Base-by-base conservation (phyloP, 768 basidiomycete genomes). In the Hydnomerulius pinastri region DNA sequence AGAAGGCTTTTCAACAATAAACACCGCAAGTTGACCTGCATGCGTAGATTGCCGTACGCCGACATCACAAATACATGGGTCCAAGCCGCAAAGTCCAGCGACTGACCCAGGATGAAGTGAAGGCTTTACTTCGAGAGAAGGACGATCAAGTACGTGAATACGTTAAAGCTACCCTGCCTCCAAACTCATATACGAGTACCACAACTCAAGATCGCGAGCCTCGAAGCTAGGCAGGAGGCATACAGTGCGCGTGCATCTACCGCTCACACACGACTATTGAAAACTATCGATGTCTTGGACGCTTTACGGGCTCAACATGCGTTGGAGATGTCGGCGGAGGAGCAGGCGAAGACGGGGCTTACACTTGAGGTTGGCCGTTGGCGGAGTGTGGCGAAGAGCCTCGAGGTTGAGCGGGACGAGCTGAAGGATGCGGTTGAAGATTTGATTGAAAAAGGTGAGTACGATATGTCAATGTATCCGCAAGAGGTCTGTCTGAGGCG, bases 391-490 rank as follows among this genome's bases (percentile, higher is more conserved):
- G 66, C 74, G 4, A 66, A 61, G 28, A 54, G 53, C 2, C 62
- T 70, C 5, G 77, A 83, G 61, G 57, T 61, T 2, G 81, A 85
- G 55, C 69, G 65, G 48, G 79, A 84, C 58, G 78, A 82, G 47
- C 57, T 84, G 59, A 71, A 77, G 54, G 79, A 81, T 36, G 78
- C 76, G 6, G 79, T 86, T 1, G 56, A 73, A 42, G 63, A 74
- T 43, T 60, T 86, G 33, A 73, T 82, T n/a, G 73, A 82, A 63
- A 83, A 81, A 80, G 79, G 85, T 85, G 56, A 33, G 79, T 69
- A 17, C 21, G 15, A 28, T 24, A 4, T 10, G 9, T 20, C 24
- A n/a, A n/a, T 27, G 18, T 28, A 42, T 2, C 17, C 21, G 28
- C 30, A 4, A 15, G 6, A 10, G 13, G 25, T 35, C 8, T 25